These are phyloP conservation scores for Xylaria sp. DNA, from an alignment of 2,329 filamentous ascomycete species.

Conservation along the genomic window DNA sequence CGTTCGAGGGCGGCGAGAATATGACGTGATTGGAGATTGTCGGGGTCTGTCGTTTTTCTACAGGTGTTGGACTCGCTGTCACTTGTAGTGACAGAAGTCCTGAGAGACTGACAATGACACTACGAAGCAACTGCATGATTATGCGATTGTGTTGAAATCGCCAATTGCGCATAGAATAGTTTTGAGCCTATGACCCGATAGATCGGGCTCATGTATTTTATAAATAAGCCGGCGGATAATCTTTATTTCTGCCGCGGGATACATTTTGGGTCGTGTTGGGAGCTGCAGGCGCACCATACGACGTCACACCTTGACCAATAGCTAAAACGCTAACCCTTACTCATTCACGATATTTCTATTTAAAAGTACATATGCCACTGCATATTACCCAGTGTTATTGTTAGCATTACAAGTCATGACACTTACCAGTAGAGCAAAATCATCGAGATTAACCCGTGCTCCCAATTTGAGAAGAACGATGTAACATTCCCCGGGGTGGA, in stretches of 20 bases:
- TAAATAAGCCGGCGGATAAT: constrained; percentile 17
- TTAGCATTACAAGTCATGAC: neutral
- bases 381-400: neutral
- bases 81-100: constrained; percentile 19
- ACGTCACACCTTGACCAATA: neutral
- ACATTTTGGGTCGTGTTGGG: neutral
- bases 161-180: no score
- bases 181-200: neutral
- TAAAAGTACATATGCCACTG: neutral
- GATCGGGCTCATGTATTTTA: neutral
- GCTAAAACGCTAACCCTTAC: neutral
- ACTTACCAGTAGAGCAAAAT: neutral
- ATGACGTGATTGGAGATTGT: constrained; percentile 50
- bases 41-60: constrained; percentile 24
- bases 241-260: constrained; percentile 24
- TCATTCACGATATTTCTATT: neutral
- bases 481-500: neutral
- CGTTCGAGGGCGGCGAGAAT: constrained; percentile 55
- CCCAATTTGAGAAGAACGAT: constrained; percentile 2
- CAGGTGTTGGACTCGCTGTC: constrained; percentile 25
- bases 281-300: neutral
- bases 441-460: neutral
- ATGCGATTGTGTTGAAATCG: neutral
- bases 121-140: constrained; percentile 23
- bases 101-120: constrained; percentile 2